These are phyloP conservation scores for Raffaelea arxii DNA, from an alignment of 2,329 filamentous ascomycete species.

Conservation along the genomic window DNA sequence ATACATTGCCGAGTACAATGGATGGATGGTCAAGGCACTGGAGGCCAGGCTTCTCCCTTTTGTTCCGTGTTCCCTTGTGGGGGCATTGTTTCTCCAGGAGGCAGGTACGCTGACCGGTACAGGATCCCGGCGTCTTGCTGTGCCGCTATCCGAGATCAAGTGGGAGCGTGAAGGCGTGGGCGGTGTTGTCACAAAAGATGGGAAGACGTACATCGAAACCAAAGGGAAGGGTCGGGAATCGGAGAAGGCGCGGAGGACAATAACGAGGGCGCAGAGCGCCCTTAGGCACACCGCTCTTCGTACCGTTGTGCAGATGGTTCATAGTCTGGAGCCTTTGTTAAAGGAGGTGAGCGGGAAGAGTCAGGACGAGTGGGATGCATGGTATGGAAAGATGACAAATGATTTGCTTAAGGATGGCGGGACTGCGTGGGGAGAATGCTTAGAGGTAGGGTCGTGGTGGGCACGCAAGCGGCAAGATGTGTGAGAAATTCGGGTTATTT, in stretches of 20 bases:
- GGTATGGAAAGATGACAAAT: conserved; percentile 79
- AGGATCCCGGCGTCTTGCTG: conserved; percentile 68
- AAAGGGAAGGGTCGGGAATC: conserved; percentile 21
- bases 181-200: conserved; percentile 50
- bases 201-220: conserved; percentile 49
- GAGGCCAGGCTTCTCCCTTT: conserved; percentile 60
- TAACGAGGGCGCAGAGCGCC: conserved; percentile 61
- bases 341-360: conserved; percentile 77
- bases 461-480: conserved; percentile 56
- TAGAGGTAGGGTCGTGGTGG: conserved; percentile 81
- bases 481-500: neutral
- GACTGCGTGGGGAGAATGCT: conserved; percentile 73
- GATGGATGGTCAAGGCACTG: conserved; percentile 68
- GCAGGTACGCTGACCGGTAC: conserved; percentile 60
- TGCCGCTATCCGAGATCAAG: conserved; percentile 73
- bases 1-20: conserved; percentile 74
- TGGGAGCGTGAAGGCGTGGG: conserved; percentile 75
- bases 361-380: conserved; percentile 84
- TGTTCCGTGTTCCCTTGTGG: conserved; percentile 69
- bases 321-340: conserved; percentile 73
- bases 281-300: conserved; percentile 71
- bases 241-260: conserved; percentile 17
- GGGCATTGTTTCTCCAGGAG: conserved; percentile 72
- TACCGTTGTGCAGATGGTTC: conserved; percentile 74
- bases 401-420: conserved; percentile 73